Base-by-base conservation (phyloP, 164 flowering plant genomes). In the Nymphaea thermarum region DNA sequence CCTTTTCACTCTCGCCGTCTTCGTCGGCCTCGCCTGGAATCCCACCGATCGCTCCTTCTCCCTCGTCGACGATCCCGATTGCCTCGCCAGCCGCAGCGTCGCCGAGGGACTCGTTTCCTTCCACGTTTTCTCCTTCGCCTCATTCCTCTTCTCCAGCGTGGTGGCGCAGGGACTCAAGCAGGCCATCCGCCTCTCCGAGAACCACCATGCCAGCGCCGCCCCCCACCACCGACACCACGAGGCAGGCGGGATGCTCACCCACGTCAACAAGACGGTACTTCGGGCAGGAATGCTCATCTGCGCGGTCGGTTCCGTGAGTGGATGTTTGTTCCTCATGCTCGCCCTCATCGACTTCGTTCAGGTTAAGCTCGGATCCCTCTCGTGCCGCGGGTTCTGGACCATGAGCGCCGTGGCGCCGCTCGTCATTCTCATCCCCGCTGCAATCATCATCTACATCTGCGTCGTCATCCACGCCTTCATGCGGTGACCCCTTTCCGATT, bases 61-160 rank as follows among this genome's bases (percentile, higher is more conserved):
- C 63, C 83, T 85, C 45, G 64, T 79, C 71, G 41, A 63, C 66
- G 71, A 74, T 65, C 44, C 78, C 43, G 41, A 51, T 6, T 87
- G 87, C 82, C 6, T 68, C 8, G 81, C 94, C 62, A 63, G 71
- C 3, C 1, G 65, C 11, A n/a, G 71, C 6, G 36, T 64, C 42
- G 84, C 84, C 45, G 84, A 90, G 68, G 42, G 72, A 60, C 77
- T 91, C 43, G 72, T 94, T 42, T 42, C 89, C 65, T 84, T 74
- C 82, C 96, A 91, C 60, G 96, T 91, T 15, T 89, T 81, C 84
- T 85, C 97, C 69, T 90, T 94, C 85, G 76, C 84, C 71, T 90
- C 80, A 68, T 91, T 94, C 79, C 92, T 94, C 71, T 91, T 91
- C 85, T 94, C 97, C 69, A 87, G 86, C 79, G 85, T 94, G 72